A percentile compares a stretch with the other conserved stretches of the same genome.
These are phyloP conservation scores for Corynespora cassiicola DNA, from an alignment of 2,329 filamentous ascomycete species.

Conservation along the genomic window DNA sequence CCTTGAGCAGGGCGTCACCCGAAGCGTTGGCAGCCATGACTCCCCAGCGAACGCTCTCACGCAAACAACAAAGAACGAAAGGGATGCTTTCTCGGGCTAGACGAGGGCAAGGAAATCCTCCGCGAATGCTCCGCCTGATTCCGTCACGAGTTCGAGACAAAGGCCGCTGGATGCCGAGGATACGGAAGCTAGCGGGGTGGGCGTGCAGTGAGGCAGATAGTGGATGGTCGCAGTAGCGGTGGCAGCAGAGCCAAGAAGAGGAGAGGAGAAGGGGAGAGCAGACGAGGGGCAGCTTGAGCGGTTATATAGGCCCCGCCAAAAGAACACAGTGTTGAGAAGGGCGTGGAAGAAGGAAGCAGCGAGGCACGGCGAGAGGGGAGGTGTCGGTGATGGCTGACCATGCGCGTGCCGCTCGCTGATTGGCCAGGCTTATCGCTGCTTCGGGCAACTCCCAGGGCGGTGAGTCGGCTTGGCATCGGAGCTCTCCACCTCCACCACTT, in stretches of 20 bases:
- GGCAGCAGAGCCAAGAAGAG: too few species aligned
- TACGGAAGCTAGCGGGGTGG: not conserved
- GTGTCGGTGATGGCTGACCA: conserved; percentile 25
- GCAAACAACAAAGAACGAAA: conserved; percentile 2
- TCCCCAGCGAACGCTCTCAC: conserved; percentile 5
- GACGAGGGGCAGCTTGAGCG: conserved; percentile 8
- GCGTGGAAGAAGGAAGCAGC: conserved; percentile 13
- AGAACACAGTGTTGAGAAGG: conserved; percentile 1
- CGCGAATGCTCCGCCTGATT: conserved; percentile 8
- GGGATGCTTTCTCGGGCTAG: not conserved
- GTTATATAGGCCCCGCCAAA: not conserved
- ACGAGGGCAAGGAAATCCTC: conserved; percentile 4
- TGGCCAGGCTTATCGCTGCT: conserved; percentile 37
- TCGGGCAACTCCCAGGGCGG: conserved; percentile 33
- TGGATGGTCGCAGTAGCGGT: too few species aligned
- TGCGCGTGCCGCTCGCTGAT: conserved; percentile 24
- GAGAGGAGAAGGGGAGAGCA: conserved; percentile 13
- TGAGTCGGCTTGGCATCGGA: conserved; percentile 29
- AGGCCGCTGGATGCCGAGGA: conserved; percentile 12
- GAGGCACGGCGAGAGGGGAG: conserved; percentile 14
- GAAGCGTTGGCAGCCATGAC: conserved; percentile 39
- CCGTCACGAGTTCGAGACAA: conserved; percentile 12
- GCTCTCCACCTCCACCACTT: conserved; percentile 16
- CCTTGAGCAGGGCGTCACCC: conserved; percentile 54
- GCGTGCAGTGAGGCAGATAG: conserved; percentile 1